A percentile compares a stretch with the other conserved stretches of the same genome.
Conservation (phyloP, 1,139 yeast species). For the Keqinozyma sinolaborantium region DNA sequence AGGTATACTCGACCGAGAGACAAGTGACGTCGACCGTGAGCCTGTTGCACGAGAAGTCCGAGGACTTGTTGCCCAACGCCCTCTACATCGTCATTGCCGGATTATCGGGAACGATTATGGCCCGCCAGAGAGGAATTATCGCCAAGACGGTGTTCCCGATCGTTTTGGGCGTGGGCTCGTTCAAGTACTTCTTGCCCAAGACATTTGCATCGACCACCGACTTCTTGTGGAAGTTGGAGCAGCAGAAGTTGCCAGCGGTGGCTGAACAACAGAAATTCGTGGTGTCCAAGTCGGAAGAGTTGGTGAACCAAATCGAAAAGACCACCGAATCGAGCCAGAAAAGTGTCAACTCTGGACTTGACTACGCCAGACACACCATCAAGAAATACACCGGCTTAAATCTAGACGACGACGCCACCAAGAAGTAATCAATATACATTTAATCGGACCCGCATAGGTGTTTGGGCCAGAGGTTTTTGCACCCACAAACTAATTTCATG, state of each 20-base stretch:
- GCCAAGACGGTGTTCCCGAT: constrained; percentile 63
- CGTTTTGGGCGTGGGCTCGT: constrained; percentile 64
- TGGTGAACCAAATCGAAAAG: constrained; percentile 40
- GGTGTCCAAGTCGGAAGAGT: constrained; percentile 41
- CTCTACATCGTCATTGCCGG: constrained; percentile 72
- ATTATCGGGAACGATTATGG: constrained; percentile 73
- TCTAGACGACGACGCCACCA: constrained; percentile 59
- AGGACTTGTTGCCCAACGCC: constrained; percentile 73
- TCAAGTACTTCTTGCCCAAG: constrained; percentile 71
- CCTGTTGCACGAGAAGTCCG: constrained; percentile 65
- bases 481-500: background rate
- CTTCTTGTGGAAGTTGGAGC: constrained; percentile 66
- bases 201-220: constrained; percentile 66
- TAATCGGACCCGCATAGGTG: background rate
- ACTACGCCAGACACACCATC: constrained; percentile 43
- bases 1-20: constrained; percentile 60
- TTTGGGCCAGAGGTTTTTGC: background rate
- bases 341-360: constrained; percentile 37
- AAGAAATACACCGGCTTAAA: constrained; percentile 68
- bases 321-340: constrained; percentile 35
- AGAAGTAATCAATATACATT: constrained; percentile 28
- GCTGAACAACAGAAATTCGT: constrained; percentile 62
- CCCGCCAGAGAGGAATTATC: constrained; percentile 66
- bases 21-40: constrained; percentile 65
- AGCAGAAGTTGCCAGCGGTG: constrained; percentile 58